Conservation (phyloP, 208 protist species). For the Leishmania turanica region DNA sequence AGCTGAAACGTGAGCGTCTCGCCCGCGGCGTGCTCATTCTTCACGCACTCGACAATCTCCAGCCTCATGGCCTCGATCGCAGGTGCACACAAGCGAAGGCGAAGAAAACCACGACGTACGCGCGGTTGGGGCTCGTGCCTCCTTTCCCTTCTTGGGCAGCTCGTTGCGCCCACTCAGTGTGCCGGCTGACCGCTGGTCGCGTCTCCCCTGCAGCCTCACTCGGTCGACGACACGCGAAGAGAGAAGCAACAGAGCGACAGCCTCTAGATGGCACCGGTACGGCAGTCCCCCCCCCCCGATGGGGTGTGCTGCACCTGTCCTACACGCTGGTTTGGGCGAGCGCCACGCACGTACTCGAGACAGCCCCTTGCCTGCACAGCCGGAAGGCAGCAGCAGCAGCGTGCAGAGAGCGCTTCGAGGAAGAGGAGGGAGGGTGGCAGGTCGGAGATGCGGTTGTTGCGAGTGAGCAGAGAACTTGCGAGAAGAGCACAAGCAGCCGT, state of each 20-base stretch:
- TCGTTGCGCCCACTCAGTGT: not conserved
- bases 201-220: not conserved
- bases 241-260: not conserved
- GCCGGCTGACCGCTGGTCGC: not conserved
- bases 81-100: not conserved
- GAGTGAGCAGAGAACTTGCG: not conserved
- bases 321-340: not conserved
- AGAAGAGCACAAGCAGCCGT: not conserved
- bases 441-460: not conserved
- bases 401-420: not conserved
- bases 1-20: constrained; percentile 93
- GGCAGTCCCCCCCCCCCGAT: not conserved
- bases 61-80: constrained; percentile 52
- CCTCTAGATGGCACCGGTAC: not conserved
- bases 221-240: not conserved
- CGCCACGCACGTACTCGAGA: not conserved
- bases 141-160: not conserved
- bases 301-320: not conserved
- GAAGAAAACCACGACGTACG: not conserved
- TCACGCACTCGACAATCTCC: constrained; percentile 79
- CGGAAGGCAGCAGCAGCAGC: not conserved
- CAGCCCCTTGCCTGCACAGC: not conserved
- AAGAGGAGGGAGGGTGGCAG: not conserved
- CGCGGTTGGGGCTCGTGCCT: not conserved
- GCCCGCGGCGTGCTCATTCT: constrained; percentile 76